Conservation (phyloP, 2,329 filamentous ascomycete species). For the Mycosphaerelloides madeirae region DNA sequence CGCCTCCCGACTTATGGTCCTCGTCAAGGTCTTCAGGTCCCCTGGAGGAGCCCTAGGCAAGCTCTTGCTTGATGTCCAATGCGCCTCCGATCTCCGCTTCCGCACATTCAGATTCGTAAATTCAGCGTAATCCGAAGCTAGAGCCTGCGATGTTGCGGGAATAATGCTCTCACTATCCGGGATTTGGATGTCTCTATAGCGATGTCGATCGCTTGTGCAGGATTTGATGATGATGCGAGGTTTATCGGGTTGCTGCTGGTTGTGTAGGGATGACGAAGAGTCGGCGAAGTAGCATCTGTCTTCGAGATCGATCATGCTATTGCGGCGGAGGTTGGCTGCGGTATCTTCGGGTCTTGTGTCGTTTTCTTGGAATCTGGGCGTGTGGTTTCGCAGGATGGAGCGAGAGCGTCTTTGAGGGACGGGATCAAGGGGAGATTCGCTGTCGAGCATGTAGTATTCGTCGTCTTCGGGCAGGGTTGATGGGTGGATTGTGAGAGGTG, state of each 20-base stretch:
- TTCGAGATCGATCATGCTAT: constrained; percentile 20
- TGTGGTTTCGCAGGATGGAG: constrained; percentile 25
- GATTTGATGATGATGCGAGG: constrained; percentile 9
- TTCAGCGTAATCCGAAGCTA: constrained; percentile 14
- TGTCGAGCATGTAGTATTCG: constrained; percentile 1
- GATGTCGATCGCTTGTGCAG: constrained; percentile 12
- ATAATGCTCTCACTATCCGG: constrained; percentile 19
- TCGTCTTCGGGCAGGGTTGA: background rate
- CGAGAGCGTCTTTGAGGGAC: constrained; percentile 9
- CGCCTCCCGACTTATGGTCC: constrained; percentile 23
- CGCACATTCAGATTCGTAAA: constrained; percentile 13
- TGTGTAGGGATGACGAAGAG: constrained; percentile 3
- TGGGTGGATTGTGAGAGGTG: background rate
- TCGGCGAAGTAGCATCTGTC: constrained; percentile 24
- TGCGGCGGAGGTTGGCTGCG: constrained; percentile 26
- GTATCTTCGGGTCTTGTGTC: constrained; percentile 18
- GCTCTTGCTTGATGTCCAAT: constrained; percentile 13
- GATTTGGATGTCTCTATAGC: constrained; percentile 15
- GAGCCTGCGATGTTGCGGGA: constrained; percentile 21
- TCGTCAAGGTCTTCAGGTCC: constrained; percentile 23
- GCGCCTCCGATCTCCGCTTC: constrained; percentile 7
- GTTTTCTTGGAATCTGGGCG: constrained; percentile 5
- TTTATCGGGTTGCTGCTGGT: constrained; percentile 8
- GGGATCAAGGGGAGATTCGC: background rate
- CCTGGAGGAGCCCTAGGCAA: constrained; percentile 3